phyloP scores from a whole-genome alignment of 2,329 filamentous ascomycete genomes.

The Ambrosiella beaveri region DNA sequence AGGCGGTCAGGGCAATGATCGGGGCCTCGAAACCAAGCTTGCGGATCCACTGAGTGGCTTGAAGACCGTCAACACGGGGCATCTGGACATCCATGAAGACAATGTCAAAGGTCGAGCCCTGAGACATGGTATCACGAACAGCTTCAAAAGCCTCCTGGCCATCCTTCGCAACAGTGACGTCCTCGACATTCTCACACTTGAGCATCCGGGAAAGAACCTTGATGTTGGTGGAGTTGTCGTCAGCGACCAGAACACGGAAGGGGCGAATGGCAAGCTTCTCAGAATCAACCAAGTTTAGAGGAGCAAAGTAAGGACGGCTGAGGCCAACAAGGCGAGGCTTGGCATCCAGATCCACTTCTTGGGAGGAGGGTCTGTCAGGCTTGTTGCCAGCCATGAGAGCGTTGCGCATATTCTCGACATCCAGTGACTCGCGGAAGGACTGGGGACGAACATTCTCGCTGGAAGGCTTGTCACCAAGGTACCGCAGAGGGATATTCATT shows the following conservation, averaged over 20 bases:
- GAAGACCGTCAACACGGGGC: constrained; percentile 80
- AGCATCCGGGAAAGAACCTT: constrained; percentile 44
- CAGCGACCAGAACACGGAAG: constrained; percentile 70
- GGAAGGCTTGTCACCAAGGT: constrained; percentile 46
- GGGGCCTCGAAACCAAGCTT: constrained; percentile 74
- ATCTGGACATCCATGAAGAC: constrained; percentile 97
- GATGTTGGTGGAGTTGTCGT: constrained; percentile 44
- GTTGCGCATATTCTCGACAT: constrained; percentile 15
- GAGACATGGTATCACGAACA: constrained; percentile 67
- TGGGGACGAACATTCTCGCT: constrained; percentile 26
- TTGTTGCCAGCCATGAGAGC: constrained; percentile 15
- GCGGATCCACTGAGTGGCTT: constrained; percentile 71
- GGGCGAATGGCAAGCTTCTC: background rate
- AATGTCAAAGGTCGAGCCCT: constrained; percentile 56
- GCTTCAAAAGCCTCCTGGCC: constrained; percentile 76
- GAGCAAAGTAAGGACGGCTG: constrained; percentile 63
- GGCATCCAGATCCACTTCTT: constrained; percentile 35
- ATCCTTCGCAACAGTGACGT: constrained; percentile 75
- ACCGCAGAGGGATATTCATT: constrained; percentile 66
- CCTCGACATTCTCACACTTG: constrained; percentile 64
- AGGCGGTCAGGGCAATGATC: constrained; percentile 81
- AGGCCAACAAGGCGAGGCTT: constrained; percentile 69
- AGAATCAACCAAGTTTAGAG: constrained; percentile 13
- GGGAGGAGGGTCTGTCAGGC: constrained; percentile 21
- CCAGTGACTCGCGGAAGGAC: constrained; percentile 25